A percentile compares a stretch with the other conserved stretches of the same genome.
phyloP scores from a whole-genome alignment of 805 yeast species.

The Yarrowia alimentaria region DNA sequence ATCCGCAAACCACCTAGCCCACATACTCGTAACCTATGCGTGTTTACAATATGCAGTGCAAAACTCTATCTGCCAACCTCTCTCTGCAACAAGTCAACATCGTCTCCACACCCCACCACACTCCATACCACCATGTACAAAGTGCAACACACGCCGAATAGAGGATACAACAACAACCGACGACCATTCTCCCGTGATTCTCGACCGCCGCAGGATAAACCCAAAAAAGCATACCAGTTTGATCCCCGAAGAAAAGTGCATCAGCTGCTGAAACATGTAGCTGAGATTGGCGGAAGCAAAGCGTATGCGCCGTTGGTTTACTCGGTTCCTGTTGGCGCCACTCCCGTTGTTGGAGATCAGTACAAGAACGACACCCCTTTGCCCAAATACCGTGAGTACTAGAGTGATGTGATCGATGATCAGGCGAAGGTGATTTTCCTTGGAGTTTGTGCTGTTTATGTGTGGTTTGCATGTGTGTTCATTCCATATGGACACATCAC shows the following conservation, averaged over 20 bases:
- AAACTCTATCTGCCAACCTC: slow-evolving; percentile 12
- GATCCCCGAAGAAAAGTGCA: slow-evolving; percentile 27
- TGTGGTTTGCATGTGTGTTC: too few species aligned
- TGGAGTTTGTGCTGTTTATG: too few species aligned
- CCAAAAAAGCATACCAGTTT: slow-evolving; percentile 23
- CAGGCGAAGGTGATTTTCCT: too few species aligned
- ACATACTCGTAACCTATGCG: too few species aligned
- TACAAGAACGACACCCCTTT: slow-evolving; percentile 36
- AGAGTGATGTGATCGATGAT: too few species aligned
- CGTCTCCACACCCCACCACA: neutral
- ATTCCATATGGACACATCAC: too few species aligned
- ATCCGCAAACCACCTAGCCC: too few species aligned
- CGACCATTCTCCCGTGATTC: slow-evolving; percentile 17
- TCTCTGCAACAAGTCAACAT: too few species aligned
- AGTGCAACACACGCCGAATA: slow-evolving; percentile 18
- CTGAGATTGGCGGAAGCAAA: slow-evolving; percentile 33
- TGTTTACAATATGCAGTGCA: neutral
- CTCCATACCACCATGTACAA: slow-evolving; percentile 22
- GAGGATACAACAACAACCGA: slow-evolving; percentile 15
- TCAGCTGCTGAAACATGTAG: slow-evolving; percentile 30
- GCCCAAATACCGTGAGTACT: slow-evolving; percentile 32
- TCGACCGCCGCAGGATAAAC: slow-evolving; percentile 2
- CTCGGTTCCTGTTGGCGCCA: slow-evolving; percentile 30
- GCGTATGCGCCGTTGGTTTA: slow-evolving; percentile 38
- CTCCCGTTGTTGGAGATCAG: slow-evolving; percentile 33